Evolutionary conservation across 2,329 filamentous ascomycete species (phyloP).

Genomic region (Phoma sp.): DNA sequence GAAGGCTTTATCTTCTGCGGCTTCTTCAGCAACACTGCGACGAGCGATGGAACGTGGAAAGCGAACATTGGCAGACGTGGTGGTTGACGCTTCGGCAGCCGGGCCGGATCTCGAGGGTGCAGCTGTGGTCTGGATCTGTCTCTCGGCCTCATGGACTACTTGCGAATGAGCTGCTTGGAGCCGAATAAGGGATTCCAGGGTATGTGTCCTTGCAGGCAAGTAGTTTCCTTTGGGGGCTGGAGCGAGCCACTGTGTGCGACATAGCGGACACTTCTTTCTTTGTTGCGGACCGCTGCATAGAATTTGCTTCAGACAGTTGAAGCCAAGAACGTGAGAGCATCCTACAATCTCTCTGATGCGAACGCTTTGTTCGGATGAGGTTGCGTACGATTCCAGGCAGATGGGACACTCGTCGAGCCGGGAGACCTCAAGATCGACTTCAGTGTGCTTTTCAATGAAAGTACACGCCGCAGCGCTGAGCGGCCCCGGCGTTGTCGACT

Average conservation of each 20-base stretch:
- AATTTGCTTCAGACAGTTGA: constrained; percentile 18
- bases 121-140: neutral
- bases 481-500: neutral
- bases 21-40: neutral
- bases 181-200: neutral
- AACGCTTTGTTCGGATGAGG: constrained; percentile 7
- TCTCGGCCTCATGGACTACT: neutral
- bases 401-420: constrained; percentile 25
- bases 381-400: constrained; percentile 26
- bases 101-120: neutral
- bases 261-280: constrained; percentile 31
- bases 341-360: constrained; percentile 20
- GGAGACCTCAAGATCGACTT: neutral
- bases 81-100: neutral
- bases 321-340: constrained; percentile 27
- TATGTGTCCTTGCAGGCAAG: neutral
- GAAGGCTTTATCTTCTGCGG: neutral
- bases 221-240: neutral
- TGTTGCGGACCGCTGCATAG: constrained; percentile 8
- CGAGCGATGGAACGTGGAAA: neutral
- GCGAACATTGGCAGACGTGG: neutral
- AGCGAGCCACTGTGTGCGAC: constrained; percentile 30
- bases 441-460: constrained; percentile 11
- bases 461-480: neutral
- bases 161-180: neutral